phyloP scores from a whole-genome alignment of 345 rosid genomes.

The Eucalyptus erythrocorys region DNA sequence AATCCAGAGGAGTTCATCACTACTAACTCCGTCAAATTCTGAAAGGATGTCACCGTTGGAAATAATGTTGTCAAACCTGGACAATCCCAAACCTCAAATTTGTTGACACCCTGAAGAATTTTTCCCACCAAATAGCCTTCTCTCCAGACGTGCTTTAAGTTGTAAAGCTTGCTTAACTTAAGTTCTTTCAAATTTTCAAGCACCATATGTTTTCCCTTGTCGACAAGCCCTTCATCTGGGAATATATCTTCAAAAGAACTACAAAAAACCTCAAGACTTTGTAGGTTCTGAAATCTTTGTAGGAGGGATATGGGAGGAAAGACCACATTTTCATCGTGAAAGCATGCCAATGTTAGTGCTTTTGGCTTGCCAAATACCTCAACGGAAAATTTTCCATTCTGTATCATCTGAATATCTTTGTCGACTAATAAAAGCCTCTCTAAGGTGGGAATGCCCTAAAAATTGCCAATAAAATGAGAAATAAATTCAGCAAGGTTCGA shows the following conservation, averaged over 20 bases:
- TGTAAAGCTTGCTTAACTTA: background rate
- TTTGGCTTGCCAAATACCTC: background rate
- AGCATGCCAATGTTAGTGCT: background rate
- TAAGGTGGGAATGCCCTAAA: background rate
- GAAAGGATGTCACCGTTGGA: background rate
- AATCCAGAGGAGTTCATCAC: background rate
- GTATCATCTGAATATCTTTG: background rate
- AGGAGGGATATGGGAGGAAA: background rate
- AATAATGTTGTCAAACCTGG: background rate
- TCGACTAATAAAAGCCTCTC: background rate
- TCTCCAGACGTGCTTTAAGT: background rate
- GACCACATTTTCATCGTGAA: background rate
- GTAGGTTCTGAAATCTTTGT: background rate
- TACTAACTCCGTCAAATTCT: fast-evolving
- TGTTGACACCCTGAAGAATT: background rate
- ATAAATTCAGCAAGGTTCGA: background rate
- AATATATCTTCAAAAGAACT: background rate
- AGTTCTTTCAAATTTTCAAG: background rate
- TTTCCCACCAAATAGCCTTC: background rate
- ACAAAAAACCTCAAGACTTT: background rate
- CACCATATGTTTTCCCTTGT: fast-evolving
- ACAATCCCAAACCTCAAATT: background rate
- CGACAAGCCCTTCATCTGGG: background rate
- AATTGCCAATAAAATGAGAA: background rate
- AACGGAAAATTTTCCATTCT: background rate